Percentiles rank a stretch among this genome's conserved stretches.
Evolutionary conservation across 2,329 filamentous ascomycete species (phyloP).

Genomic region (Cercospora sp.): DNA sequence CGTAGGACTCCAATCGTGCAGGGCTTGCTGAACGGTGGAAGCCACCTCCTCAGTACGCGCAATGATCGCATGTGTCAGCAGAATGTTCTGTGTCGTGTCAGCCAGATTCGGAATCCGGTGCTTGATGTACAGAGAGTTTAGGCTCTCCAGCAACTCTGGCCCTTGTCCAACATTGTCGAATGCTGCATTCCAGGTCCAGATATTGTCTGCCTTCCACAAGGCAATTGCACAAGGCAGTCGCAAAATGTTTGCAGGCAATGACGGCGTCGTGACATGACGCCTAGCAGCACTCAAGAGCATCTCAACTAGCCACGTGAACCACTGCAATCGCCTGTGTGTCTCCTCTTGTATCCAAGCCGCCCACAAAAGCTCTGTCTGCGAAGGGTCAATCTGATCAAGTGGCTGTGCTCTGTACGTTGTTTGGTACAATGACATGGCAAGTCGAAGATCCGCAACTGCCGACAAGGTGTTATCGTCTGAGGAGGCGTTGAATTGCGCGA

Average conservation of each 20-base stretch:
- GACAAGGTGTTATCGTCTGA: background rate
- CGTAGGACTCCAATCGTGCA: constrained; percentile 9
- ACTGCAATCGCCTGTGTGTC: background rate
- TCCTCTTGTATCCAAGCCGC: background rate
- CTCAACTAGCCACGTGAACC: background rate
- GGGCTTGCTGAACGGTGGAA: constrained; percentile 1
- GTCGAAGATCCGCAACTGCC: background rate
- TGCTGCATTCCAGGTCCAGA: background rate
- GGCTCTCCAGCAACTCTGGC: background rate
- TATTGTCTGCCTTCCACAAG: background rate
- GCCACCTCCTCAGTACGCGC: constrained; percentile 10
- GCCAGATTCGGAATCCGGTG: background rate
- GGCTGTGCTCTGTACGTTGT: background rate
- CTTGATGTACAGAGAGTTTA: background rate
- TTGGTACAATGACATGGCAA: background rate
- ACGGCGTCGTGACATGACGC: background rate
- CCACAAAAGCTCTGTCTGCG: background rate
- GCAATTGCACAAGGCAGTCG: background rate
- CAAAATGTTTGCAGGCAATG: background rate
- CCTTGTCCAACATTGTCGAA: background rate
- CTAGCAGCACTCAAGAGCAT: background rate
- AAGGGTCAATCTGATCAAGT: background rate
- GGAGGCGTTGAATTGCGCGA: constrained; percentile 9
- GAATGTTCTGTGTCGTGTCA: constrained; percentile 1
- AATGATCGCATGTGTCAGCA: constrained; percentile 8